A percentile compares a stretch with the other conserved stretches of the same genome.
Conservation (phyloP, 2,329 filamentous ascomycete genomes). For the Elsinoe necatrix region DNA sequence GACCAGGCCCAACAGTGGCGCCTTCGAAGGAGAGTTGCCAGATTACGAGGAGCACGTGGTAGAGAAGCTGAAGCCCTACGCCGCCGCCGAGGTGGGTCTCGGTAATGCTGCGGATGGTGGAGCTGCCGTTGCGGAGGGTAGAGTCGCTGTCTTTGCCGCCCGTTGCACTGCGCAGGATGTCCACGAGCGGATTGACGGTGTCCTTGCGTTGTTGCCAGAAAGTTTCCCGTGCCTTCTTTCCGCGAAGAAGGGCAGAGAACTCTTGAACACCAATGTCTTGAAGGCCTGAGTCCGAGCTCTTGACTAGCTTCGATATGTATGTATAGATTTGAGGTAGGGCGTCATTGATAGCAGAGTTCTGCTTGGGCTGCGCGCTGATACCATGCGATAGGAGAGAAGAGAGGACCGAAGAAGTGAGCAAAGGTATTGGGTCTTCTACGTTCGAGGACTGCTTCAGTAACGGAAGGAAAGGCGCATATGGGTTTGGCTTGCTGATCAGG, state of each 20-base stretch:
- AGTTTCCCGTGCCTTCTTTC: constrained; percentile 61
- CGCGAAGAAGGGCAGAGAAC: constrained; percentile 77
- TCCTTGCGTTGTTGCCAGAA: constrained; percentile 90
- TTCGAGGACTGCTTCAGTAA: constrained; percentile 77
- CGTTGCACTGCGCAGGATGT: constrained; percentile 67
- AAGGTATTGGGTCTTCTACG: constrained; percentile 76
- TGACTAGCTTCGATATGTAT: constrained; percentile 76
- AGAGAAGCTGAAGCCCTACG: constrained; percentile 84
- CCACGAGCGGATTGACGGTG: constrained; percentile 71
- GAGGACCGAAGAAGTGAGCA: constrained; percentile 82
- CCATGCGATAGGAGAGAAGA: constrained; percentile 65
- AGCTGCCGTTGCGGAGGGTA: constrained; percentile 43
- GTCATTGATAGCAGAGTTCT: constrained; percentile 55
- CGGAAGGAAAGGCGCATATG: constrained; percentile 70
- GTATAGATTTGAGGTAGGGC: constrained; percentile 75
- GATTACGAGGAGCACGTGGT: constrained; percentile 84
- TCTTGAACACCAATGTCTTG: constrained; percentile 94
- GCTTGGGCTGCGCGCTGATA: constrained; percentile 52
- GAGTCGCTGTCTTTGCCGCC: constrained; percentile 63
- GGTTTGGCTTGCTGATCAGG: constrained; percentile 61
- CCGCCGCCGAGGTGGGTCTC: constrained; percentile 60
- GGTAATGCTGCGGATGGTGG: constrained; percentile 43
- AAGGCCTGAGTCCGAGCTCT: constrained; percentile 76
- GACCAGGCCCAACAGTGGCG: constrained; percentile 59
- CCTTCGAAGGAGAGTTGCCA: constrained; percentile 96